Evolutionary conservation across 2,329 filamentous ascomycete genomes (phyloP).

Genomic region (Talaromyces sp.): DNA sequence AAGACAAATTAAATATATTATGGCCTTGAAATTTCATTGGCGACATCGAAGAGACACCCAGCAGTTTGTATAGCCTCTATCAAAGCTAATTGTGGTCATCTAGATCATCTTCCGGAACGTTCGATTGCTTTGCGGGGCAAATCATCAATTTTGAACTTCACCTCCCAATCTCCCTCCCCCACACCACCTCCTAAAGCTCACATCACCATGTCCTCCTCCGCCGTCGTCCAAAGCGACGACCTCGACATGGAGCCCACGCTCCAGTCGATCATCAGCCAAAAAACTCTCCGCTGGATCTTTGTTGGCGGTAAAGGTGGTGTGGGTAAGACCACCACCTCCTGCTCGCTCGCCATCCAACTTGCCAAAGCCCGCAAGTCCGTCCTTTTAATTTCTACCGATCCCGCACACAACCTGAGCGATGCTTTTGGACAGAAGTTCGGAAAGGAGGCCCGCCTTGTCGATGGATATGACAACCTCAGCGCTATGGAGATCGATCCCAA

Average conservation of each 20-base stretch:
- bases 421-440: conserved; percentile 99
- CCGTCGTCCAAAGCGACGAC: conserved; percentile 61
- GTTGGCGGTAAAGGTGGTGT: conserved; percentile 98
- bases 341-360: conserved; percentile 96
- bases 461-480: conserved; percentile 90
- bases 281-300: conserved; percentile 96
- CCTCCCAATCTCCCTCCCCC: conserved; percentile 1
- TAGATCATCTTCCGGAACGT: conserved; percentile 33
- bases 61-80: not conserved
- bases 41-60: too few relatives aligned
- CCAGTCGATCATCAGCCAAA: conserved; percentile 92
- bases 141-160: conserved; percentile 15
- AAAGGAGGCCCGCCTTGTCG: conserved; percentile 91
- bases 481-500: conserved; percentile 99
- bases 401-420: conserved; percentile 96
- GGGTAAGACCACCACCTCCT: conserved; percentile 99
- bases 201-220: conserved; percentile 45
- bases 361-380: conserved; percentile 93
- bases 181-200: conserved; percentile 7
- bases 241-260: conserved; percentile 82
- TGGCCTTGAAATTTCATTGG: not conserved
- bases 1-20: not conserved
- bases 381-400: conserved; percentile 96
- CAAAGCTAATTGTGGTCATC: not conserved
- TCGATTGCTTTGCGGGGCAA: conserved; percentile 33